Percentiles rank a stretch among this genome's conserved stretches.
Evolutionary conservation across 2,329 filamentous ascomycete species (phyloP).

Genomic region (Hymenoscyphus scutula): DNA sequence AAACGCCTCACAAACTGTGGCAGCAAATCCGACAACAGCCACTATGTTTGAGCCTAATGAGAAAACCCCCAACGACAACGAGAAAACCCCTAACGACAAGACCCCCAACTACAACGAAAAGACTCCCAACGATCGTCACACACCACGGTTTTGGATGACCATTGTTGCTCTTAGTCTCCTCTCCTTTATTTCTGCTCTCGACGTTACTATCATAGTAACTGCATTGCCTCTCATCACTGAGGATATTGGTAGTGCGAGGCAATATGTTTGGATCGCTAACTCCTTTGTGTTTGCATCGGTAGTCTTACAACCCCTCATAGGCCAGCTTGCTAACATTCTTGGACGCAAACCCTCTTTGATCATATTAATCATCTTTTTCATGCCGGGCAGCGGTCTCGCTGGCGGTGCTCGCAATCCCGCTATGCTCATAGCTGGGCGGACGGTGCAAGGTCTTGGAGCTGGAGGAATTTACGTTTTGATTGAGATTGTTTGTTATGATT

Average conservation of each 20-base stretch:
- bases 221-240: neutral
- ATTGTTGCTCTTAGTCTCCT: neutral
- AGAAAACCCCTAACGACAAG: too few relatives aligned
- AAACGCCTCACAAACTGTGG: neutral
- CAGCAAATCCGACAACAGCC: neutral
- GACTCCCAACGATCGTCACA: neutral
- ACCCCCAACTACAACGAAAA: too few relatives aligned
- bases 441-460: constrained; percentile 47
- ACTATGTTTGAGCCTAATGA: too few relatives aligned
- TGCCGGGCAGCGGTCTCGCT: constrained; percentile 21
- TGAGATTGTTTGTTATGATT: constrained; percentile 43
- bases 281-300: constrained; percentile 21
- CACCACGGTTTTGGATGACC: constrained; percentile 5
- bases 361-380: constrained; percentile 25
- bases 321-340: constrained; percentile 50
- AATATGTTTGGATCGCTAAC: constrained; percentile 9
- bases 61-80: too few relatives aligned
- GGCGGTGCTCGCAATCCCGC: constrained; percentile 27
- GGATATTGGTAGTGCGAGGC: neutral
- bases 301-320: constrained; percentile 49
- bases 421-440: constrained; percentile 35
- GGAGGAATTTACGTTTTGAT: constrained; percentile 46
- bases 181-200: neutral
- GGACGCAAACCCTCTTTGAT: constrained; percentile 46
- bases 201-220: neutral